Conservation (phyloP, 495 filamentous ascomycete species). For the Amphirosellinia nigrospora region DNA sequence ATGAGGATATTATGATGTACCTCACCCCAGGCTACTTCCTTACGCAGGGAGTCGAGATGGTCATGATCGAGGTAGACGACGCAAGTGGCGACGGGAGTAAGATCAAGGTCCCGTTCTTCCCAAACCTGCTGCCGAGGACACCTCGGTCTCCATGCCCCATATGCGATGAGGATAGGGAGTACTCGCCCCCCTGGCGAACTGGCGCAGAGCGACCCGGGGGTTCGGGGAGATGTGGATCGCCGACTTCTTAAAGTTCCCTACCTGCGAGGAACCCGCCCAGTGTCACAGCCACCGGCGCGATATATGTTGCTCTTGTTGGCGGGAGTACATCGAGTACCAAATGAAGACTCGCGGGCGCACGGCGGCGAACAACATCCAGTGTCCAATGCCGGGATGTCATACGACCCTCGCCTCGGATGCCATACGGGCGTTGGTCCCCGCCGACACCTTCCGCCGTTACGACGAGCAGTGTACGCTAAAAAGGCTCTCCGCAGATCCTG, state of each 20-base stretch:
- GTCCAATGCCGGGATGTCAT: not conserved
- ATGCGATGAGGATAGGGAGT: not conserved
- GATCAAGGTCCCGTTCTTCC: not conserved
- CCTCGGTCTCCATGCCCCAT: not conserved
- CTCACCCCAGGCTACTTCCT: not conserved
- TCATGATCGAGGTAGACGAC: not conserved
- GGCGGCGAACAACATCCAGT: not conserved
- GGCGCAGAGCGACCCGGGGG: not conserved
- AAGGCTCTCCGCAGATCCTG: not conserved
- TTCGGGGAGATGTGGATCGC: not conserved
- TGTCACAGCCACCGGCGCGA: not conserved
- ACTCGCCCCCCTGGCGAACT: not conserved
- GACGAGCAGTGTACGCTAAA: not conserved
- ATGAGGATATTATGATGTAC: not conserved
- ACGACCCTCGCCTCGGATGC: not conserved
- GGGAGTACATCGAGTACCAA: not conserved
- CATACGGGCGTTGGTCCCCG: not conserved
- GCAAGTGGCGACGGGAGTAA: not conserved
- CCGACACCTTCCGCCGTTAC: not conserved
- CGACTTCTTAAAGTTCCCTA: not conserved
- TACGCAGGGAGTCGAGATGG: not conserved
- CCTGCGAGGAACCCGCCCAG: not conserved
- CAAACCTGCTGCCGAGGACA: not conserved
- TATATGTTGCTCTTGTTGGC: not conserved
- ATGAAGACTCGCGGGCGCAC: not conserved